Percentiles rank a stretch among this genome's conserved stretches.
Evolutionary conservation across 2,329 filamentous ascomycete species (phyloP).

Genomic region (Penicillium sp.): DNA sequence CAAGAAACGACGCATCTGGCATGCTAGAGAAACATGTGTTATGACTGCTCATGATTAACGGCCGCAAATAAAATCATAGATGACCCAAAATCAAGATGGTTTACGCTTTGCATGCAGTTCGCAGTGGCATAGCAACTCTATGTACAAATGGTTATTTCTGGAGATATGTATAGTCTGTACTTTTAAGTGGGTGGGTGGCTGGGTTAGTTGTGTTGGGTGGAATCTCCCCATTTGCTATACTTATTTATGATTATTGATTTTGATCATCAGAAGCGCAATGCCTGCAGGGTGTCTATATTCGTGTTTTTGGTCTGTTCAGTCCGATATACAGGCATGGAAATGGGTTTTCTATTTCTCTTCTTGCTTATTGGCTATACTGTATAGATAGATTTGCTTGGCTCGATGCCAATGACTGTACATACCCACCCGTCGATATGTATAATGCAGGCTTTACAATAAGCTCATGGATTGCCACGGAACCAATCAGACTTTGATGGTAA

Average conservation of each 20-base stretch:
- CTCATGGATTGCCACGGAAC: background rate
- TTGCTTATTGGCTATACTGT: constrained; percentile 5
- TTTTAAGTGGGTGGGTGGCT: background rate
- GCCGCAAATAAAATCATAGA: constrained; percentile 1
- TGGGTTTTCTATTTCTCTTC: background rate
- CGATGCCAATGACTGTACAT: constrained; percentile 21
- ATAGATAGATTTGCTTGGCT: constrained; percentile 16
- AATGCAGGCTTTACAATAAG: background rate
- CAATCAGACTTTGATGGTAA: background rate
- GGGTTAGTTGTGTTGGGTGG: no score
- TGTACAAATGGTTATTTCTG: constrained; percentile 1
- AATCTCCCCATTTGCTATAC: no score
- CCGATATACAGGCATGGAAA: background rate
- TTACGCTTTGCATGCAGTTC: constrained; percentile 1
- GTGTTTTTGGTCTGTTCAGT: background rate
- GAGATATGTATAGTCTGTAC: background rate
- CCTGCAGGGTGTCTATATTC: background rate
- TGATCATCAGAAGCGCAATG: background rate
- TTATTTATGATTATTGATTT: background rate
- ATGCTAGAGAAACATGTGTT: constrained; percentile 51
- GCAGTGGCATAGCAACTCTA: constrained; percentile 9
- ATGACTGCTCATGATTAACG: constrained; percentile 44
- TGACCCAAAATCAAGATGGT: background rate
- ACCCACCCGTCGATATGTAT: constrained; percentile 6
- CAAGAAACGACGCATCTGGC: constrained; percentile 50